Conservation (phyloP, 306 rosid genomes). For the Vigna unguiculata region DNA sequence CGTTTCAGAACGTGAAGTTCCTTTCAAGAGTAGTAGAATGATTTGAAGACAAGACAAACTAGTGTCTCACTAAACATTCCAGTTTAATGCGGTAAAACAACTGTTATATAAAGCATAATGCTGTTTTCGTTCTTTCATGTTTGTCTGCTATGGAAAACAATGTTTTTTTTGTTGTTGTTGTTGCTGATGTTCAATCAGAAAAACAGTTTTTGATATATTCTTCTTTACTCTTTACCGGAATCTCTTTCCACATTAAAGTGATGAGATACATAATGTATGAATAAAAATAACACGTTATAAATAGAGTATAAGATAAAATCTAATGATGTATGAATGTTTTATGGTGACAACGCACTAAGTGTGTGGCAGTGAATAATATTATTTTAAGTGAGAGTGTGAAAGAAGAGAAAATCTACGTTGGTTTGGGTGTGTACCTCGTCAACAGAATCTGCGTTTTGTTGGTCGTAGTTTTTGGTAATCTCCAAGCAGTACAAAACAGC, state of each 20-base stretch:
- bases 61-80: not conserved
- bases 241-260: not conserved
- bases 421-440: slow-evolving; percentile 67
- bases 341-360: not conserved
- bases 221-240: not conserved
- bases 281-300: not conserved
- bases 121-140: not conserved
- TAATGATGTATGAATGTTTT: not conserved
- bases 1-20: not conserved
- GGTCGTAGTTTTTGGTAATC: slow-evolving; percentile 82
- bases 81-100: not conserved
- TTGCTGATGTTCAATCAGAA: not conserved
- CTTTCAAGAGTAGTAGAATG: not conserved
- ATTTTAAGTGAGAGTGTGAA: not conserved
- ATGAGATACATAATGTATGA: not conserved
- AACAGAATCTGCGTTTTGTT: slow-evolving; percentile 52
- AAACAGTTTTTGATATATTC: not conserved
- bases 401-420: not conserved
- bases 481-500: slow-evolving; percentile 94
- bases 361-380: not conserved
- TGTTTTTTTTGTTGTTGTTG: not conserved
- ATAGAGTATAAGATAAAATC: not conserved
- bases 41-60: not conserved
- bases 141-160: not conserved
- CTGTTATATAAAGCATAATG: not conserved